A percentile compares a stretch with the other conserved stretches of the same genome.
phyloP scores from a whole-genome alignment of 495 filamentous ascomycete genomes.

The Aspergillus steynii region DNA sequence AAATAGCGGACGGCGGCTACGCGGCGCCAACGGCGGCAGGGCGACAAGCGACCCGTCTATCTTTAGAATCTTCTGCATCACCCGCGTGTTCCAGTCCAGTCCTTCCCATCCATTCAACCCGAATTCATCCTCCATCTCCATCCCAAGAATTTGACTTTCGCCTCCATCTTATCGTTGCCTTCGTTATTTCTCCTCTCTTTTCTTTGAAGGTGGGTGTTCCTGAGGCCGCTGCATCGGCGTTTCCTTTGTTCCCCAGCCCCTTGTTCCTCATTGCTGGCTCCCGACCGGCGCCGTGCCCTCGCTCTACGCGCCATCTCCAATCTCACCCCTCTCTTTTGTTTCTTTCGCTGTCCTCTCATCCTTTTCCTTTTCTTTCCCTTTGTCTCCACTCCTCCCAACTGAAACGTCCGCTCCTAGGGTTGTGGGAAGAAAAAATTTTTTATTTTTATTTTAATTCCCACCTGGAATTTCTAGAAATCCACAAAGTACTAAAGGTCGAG shows the following conservation, averaged over 20 bases:
- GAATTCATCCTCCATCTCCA: conserved; percentile 14
- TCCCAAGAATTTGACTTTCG: conserved; percentile 16
- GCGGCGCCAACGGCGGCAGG: conserved; percentile 11
- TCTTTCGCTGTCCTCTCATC: conserved; percentile 2
- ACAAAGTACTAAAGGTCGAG: conserved; percentile 3
- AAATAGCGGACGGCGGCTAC: conserved; percentile 17
- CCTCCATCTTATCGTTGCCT: conserved; percentile 6
- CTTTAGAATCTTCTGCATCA: conserved; percentile 37
- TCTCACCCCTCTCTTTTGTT: conserved; percentile 8
- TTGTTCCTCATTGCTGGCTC: conserved; percentile 9
- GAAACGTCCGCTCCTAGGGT: neutral
- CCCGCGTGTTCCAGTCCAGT: conserved; percentile 24
- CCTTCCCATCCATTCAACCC: conserved; percentile 19
- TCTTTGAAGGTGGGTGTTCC: conserved; percentile 15
- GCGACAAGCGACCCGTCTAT: conserved; percentile 23
- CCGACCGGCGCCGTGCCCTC: conserved; percentile 9
- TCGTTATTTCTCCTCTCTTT: conserved; percentile 5
- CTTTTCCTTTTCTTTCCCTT: conserved; percentile 8
- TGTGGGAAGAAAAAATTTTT: neutral
- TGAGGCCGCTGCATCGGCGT: conserved; percentile 9
- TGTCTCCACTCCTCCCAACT: conserved; percentile 7
- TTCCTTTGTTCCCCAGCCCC: conserved; percentile 9
- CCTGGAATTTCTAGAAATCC: neutral
- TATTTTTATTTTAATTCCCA: neutral
- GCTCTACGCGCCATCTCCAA: conserved; percentile 7